Evolutionary conservation across 306 rosid genomes (phyloP).

Genomic region (Pachyrhizus erosus): DNA sequence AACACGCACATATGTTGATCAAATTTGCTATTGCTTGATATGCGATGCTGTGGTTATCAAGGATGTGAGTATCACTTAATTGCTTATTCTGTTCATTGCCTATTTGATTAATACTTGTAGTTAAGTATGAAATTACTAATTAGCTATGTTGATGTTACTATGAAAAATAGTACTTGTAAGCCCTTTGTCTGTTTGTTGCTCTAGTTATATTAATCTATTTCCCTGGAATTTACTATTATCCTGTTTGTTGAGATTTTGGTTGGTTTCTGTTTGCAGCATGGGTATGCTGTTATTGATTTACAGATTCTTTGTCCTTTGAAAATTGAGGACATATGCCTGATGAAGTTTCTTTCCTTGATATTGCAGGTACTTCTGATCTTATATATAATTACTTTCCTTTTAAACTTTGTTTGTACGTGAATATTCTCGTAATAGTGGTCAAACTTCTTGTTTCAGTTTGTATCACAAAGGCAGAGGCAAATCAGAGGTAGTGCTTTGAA

Average conservation of each 20-base stretch:
- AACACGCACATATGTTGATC: slow-evolving; percentile 73
- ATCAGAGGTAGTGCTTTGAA: slow-evolving; percentile 78
- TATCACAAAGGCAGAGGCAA: slow-evolving; percentile 89
- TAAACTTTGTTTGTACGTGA: not conserved
- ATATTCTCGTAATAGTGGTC: slow-evolving; percentile 27
- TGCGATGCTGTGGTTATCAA: slow-evolving; percentile 57
- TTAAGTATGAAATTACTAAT: not conserved
- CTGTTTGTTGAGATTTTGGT: slow-evolving; percentile 13
- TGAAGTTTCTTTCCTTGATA: slow-evolving; percentile 68
- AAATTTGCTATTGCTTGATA: slow-evolving; percentile 58
- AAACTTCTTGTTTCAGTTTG: slow-evolving; percentile 62
- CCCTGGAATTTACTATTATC: slow-evolving; percentile 9
- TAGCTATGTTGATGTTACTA: slow-evolving; percentile 1
- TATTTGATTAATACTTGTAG: slow-evolving; percentile 24
- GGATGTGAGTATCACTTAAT: slow-evolving; percentile 60
- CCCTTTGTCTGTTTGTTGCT: slow-evolving; percentile 1
- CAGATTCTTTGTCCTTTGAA: slow-evolving; percentile 63
- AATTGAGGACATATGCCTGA: slow-evolving; percentile 64
- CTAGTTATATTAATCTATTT: slow-evolving; percentile 4
- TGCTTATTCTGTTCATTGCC: slow-evolving; percentile 22
- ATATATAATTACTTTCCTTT: slow-evolving; percentile 10
- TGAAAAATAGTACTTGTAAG: slow-evolving; percentile 15
- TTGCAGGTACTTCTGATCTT: slow-evolving; percentile 70
- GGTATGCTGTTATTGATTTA: slow-evolving; percentile 81
- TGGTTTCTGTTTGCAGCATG: slow-evolving; percentile 66